Percentiles rank a stretch among this genome's conserved stretches.
These are phyloP conservation scores for Phytophthora capsici DNA, from an alignment of 352 stramenopile species.

Conservation along the genomic window DNA sequence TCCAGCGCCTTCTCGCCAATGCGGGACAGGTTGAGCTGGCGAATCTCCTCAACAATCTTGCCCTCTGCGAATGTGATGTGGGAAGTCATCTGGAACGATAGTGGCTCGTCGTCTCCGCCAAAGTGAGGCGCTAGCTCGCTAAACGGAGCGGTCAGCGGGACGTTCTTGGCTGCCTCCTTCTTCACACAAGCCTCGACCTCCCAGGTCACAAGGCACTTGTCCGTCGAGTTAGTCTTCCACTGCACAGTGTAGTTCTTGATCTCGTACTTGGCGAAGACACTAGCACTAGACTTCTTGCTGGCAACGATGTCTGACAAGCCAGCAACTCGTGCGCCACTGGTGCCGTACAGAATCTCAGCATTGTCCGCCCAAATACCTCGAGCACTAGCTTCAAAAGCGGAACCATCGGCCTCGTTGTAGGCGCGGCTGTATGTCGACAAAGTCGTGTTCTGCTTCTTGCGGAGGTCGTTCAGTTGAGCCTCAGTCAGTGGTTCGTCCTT, in stretches of 20 bases:
- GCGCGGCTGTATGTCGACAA: slow-evolving; percentile 72
- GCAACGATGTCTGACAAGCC: slow-evolving; percentile 67
- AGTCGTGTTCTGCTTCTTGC: slow-evolving; percentile 84
- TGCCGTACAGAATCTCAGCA: slow-evolving; percentile 77
- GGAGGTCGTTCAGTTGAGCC: slow-evolving; percentile 72
- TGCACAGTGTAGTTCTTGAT: slow-evolving; percentile 85
- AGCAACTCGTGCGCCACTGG: slow-evolving; percentile 44
- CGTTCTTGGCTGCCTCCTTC: slow-evolving; percentile 53
- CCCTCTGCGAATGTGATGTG: slow-evolving; percentile 84
- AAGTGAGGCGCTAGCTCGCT: slow-evolving; percentile 61
- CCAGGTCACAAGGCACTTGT: slow-evolving; percentile 83
- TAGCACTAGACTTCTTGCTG: slow-evolving; percentile 63
- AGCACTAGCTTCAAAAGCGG: slow-evolving; percentile 62
- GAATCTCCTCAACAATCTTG: slow-evolving; percentile 82
- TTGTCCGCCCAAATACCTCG: slow-evolving; percentile 65
- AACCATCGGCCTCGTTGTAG: slow-evolving; percentile 67
- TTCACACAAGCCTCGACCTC: slow-evolving; percentile 69
- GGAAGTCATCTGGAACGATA: slow-evolving; percentile 78
- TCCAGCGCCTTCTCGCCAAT: slow-evolving; percentile 60
- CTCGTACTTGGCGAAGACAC: slow-evolving; percentile 80
- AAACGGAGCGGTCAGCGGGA: slow-evolving; percentile 72
- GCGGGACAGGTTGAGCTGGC: slow-evolving; percentile 70
- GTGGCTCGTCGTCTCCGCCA: slow-evolving; percentile 46
- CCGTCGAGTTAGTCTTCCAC: slow-evolving; percentile 70
- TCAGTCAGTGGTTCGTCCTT: slow-evolving; percentile 61